Percentiles rank a stretch among this genome's conserved stretches.
Conservation (phyloP, 179 eudicot genomes). For the Corrigiola litoralis region DNA sequence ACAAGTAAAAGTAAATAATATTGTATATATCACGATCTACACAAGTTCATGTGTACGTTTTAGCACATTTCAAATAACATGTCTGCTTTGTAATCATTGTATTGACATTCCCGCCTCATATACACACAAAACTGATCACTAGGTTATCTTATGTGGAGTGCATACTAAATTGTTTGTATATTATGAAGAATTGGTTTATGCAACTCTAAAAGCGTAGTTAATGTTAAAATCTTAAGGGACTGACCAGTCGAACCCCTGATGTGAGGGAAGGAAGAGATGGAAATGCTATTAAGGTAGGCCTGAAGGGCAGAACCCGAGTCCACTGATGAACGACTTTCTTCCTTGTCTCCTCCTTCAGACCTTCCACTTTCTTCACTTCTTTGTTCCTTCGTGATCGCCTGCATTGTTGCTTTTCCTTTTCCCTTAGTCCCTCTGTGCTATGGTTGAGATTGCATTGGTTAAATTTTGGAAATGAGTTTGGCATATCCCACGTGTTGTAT, state of each 20-base stretch:
- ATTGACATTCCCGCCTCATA: no score
- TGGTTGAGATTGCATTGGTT: background rate
- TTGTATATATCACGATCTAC: no score
- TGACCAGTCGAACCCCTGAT: constrained; percentile 27
- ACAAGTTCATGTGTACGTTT: no score
- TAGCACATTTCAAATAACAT: no score
- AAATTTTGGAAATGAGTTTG: background rate
- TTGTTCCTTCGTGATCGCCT: background rate
- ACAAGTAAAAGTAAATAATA: no score
- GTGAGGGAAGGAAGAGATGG: constrained; percentile 34
- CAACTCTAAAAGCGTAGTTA: background rate
- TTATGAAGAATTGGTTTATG: background rate
- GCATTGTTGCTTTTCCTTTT: background rate
- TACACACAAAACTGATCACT: no score
- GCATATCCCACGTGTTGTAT: background rate
- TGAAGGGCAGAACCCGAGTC: constrained; percentile 37
- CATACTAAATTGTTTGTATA: no score
- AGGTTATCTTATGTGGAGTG: no score
- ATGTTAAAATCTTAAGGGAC: background rate
- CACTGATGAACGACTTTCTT: background rate
- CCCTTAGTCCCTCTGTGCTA: background rate
- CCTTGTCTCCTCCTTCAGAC: background rate
- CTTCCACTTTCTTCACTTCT: background rate
- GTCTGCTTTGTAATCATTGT: no score
- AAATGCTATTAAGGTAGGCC: constrained; percentile 37